Evolutionary conservation across 306 rosid genomes (phyloP).

Genomic region (Glycyrrhiza uralensis): DNA sequence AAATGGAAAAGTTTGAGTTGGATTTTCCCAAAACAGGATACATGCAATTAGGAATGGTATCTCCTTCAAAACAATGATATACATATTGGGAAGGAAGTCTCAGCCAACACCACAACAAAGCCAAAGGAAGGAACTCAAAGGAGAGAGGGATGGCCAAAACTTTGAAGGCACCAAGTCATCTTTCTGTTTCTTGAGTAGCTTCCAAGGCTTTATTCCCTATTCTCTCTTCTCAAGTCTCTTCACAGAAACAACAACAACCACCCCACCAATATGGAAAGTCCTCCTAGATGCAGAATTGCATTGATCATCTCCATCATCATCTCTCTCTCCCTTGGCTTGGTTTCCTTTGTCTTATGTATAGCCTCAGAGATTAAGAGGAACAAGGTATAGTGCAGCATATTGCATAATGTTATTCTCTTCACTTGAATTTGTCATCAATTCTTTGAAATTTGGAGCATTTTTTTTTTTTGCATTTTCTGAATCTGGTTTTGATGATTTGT

Average conservation of each 20-base stretch:
- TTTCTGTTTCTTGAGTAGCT: constrained; percentile 44
- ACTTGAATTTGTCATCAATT: not conserved
- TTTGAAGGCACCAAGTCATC: constrained; percentile 11
- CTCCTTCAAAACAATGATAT: constrained; percentile 57
- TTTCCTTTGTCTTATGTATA: constrained; percentile 64
- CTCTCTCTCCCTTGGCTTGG: constrained; percentile 54
- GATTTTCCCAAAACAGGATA: constrained; percentile 22
- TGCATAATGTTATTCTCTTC: not conserved
- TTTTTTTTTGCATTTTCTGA: not conserved
- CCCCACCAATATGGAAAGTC: constrained; percentile 55
- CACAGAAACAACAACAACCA: not conserved
- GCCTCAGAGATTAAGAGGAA: constrained; percentile 63
- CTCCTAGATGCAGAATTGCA: constrained; percentile 29
- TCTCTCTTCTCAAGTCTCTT: constrained; percentile 25
- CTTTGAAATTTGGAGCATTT: not conserved
- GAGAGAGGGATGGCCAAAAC: constrained; percentile 13
- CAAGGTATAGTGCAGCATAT: constrained; percentile 40
- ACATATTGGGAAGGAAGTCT: constrained; percentile 34
- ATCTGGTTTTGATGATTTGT: not conserved
- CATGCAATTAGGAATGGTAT: constrained; percentile 48
- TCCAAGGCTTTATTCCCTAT: constrained; percentile 31
- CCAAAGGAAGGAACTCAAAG: constrained; percentile 27
- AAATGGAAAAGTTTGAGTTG: constrained; percentile 12
- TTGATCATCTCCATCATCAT: constrained; percentile 30
- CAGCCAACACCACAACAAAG: constrained; percentile 46